A percentile compares a stretch with the other conserved stretches of the same genome.
phyloP scores from a whole-genome alignment of 768 basidiomycete species.

The Hericium rajendrae region DNA sequence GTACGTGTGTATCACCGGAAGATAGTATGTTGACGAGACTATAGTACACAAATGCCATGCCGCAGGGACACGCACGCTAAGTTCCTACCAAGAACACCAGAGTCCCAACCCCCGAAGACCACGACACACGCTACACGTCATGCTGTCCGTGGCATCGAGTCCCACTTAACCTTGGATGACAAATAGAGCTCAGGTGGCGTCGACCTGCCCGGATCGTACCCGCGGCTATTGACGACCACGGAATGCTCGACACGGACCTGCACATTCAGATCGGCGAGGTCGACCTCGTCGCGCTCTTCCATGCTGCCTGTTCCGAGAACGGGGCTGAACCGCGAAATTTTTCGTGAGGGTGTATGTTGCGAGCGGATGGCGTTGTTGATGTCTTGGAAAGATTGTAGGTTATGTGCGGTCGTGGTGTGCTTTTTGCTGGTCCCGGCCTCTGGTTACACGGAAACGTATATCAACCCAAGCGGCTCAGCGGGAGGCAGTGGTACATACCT shows the following conservation, averaged over 20 bases:
- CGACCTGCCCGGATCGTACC: background rate
- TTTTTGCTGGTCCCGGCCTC: constrained; percentile 14
- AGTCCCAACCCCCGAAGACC: too few relatives aligned
- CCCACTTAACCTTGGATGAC: background rate
- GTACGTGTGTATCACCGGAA: too few relatives aligned
- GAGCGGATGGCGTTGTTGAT: background rate
- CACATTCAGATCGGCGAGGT: background rate
- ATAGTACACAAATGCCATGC: too few relatives aligned
- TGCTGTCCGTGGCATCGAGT: background rate
- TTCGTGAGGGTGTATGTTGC: background rate
- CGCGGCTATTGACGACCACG: background rate
- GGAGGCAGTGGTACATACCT: constrained; percentile 14
- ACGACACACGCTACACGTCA: too few relatives aligned
- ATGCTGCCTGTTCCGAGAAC: background rate
- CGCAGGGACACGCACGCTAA: too few relatives aligned
- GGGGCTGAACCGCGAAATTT: too few relatives aligned
- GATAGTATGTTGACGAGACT: too few relatives aligned
- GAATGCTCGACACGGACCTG: constrained; percentile 5
- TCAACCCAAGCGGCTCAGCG: constrained; percentile 23
- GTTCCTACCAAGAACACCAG: too few relatives aligned
- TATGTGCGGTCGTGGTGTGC: background rate
- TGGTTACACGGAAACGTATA: constrained; percentile 15
- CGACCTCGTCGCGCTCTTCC: background rate
- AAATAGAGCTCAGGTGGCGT: background rate
- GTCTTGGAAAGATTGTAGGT: background rate